Conservation (phyloP, 129 eudicot genomes). For the Arctium lappa region DNA sequence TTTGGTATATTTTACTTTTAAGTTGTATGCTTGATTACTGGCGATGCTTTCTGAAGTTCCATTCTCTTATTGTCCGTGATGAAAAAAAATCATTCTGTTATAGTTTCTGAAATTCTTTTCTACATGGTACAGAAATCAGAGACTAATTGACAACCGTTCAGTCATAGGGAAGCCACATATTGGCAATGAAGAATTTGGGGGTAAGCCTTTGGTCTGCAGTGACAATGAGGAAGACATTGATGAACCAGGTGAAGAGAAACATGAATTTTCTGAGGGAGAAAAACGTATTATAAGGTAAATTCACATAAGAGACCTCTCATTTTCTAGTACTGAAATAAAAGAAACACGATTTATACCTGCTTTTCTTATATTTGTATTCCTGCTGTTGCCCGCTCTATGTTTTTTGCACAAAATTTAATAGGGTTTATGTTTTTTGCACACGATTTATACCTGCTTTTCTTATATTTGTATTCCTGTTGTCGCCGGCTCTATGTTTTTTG, state of each 20-base stretch:
- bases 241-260: slow-evolving; percentile 43
- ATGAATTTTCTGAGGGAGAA: slow-evolving; percentile 63
- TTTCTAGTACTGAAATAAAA: background rate
- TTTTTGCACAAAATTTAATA: no score
- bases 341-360: no score
- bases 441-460: background rate
- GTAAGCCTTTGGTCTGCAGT: slow-evolving; percentile 49
- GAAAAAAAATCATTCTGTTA: background rate
- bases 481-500: background rate
- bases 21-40: no score
- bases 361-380: no score
- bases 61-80: background rate
- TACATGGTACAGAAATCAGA: slow-evolving; percentile 57
- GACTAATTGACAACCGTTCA: slow-evolving; percentile 76
- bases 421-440: no score
- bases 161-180: slow-evolving; percentile 66
- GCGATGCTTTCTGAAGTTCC: no score
- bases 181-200: slow-evolving; percentile 51
- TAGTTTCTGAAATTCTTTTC: slow-evolving; percentile 23
- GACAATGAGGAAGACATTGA: slow-evolving; percentile 66
- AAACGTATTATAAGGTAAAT: slow-evolving; percentile 62
- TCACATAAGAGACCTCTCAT: background rate
- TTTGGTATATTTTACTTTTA: background rate
- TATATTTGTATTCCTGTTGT: background rate
- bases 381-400: no score